Base-by-base conservation (phyloP, 257 asterid species). In the Coffea canephora region DNA sequence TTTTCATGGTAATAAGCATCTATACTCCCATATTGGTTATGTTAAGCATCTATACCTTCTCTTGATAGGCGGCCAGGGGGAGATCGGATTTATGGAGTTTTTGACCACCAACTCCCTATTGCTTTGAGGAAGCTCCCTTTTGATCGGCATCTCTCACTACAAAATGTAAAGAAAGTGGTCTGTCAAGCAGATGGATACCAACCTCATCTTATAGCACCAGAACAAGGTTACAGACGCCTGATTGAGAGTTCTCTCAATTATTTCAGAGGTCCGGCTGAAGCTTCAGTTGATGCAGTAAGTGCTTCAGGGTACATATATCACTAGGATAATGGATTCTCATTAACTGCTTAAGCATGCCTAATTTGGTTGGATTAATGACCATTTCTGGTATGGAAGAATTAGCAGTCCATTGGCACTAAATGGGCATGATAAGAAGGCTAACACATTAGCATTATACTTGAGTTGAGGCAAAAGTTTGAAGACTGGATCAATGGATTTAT, bases 231-330 rank as follows among this genome's bases (percentile, higher is more conserved):
- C 71, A 74, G 89, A 49, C 89, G 90, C 50, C 79, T 85, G 76
- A 87, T 87, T 50, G 90, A 87, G 10, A 80, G 84, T 25, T 84
- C 90, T 43, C 75, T 87, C 34, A 83, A 81, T 77, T 87, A 85
- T 85, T 83, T 87, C 82, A 83, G 83, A 78, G 90, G 86, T 70
- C 90, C 90, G 66, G 90, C 90, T 55, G 89, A 87, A 83, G 86
- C 89, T 76, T 79, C 90, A 39, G 90, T 83, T 65, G 87, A 87
- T 77, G 86, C 87, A 61, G 90, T 85, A 72, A 81, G 89, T 80
- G 21, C 77, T 71, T 76, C 27, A 23, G 21, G 31, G 65, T 65
- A 25, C 21, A 27, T 62, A 14, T 25, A 8, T 31, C 12, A 18
- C 31, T 25, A 41, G 36, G 10, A 54, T 74, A 74, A 41, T 57